phyloP scores from a whole-genome alignment of 257 asterid species.

The Solanum medicagineum region DNA sequence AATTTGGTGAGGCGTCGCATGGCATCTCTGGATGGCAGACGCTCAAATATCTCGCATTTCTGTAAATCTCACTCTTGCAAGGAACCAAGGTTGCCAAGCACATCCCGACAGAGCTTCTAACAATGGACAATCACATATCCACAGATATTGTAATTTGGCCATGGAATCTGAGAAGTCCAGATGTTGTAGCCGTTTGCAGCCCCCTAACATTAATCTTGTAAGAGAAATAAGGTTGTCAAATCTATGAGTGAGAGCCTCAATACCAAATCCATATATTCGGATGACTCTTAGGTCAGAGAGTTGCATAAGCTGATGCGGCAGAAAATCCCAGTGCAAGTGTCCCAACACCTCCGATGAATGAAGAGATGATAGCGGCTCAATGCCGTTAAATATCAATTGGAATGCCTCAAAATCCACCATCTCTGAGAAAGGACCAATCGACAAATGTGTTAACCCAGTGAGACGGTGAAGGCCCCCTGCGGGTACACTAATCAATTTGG shows the following conservation, averaged over 20 bases:
- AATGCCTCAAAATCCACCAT: not conserved
- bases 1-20: not conserved
- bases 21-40: not conserved
- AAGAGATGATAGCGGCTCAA: not conserved
- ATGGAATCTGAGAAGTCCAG: not conserved
- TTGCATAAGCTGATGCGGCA: constrained; percentile 7
- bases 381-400: not conserved
- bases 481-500: not conserved
- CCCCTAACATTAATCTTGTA: fast-evolving
- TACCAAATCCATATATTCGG: fast-evolving
- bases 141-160: not conserved
- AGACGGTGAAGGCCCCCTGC: not conserved
- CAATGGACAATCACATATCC: not conserved
- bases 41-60: not conserved
- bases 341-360: fast-evolving
- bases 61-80: too few species aligned
- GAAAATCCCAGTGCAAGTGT: not conserved
- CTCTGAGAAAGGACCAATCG: not conserved
- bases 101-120: not conserved
- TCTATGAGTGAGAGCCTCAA: constrained; percentile 13
- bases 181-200: not conserved
- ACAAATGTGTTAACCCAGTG: not conserved
- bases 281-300: not conserved
- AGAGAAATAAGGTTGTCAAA: constrained; percentile 9
- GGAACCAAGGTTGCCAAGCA: not conserved